phyloP scores from a whole-genome alignment of 257 asterid genomes.

The Solanum bukasovii region DNA sequence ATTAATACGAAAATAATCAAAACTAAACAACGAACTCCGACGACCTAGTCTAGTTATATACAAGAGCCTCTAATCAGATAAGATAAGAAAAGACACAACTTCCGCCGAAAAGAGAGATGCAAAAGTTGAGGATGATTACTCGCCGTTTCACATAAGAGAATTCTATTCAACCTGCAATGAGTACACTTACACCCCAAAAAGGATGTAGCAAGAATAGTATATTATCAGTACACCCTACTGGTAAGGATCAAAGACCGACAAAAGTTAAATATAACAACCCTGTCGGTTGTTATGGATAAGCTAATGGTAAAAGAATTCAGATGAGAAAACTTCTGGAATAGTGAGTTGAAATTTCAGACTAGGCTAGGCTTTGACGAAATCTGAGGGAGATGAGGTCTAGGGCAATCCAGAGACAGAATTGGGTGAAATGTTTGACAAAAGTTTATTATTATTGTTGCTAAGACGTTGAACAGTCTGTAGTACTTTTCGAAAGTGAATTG shows the following conservation, averaged over 20 bases:
- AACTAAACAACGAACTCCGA: too few relatives aligned
- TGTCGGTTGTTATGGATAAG: too few relatives aligned
- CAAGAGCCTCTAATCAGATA: not conserved
- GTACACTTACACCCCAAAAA: not conserved
- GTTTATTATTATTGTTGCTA: too few relatives aligned
- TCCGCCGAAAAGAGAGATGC: not conserved
- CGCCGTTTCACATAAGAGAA: not conserved
- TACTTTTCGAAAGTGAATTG: not conserved
- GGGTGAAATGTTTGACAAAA: not conserved
- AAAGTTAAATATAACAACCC: too few relatives aligned
- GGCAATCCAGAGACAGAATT: not conserved
- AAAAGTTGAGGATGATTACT: not conserved
- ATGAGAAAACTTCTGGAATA: too few relatives aligned
- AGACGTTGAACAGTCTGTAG: too few relatives aligned
- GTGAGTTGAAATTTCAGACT: not conserved
- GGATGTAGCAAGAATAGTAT: not conserved
- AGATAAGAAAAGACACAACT: not conserved
- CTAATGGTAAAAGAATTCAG: too few relatives aligned
- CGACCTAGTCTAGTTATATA: not conserved
- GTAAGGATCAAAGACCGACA: too few relatives aligned
- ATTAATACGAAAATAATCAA: too few relatives aligned
- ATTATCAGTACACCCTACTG: not conserved
- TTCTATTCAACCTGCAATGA: not conserved
- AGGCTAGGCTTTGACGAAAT: not conserved
- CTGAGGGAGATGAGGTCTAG: not conserved